Evolutionary conservation across 2,329 filamentous ascomycete species (phyloP).

Genomic region (Akanthomyces muscarius): DNA sequence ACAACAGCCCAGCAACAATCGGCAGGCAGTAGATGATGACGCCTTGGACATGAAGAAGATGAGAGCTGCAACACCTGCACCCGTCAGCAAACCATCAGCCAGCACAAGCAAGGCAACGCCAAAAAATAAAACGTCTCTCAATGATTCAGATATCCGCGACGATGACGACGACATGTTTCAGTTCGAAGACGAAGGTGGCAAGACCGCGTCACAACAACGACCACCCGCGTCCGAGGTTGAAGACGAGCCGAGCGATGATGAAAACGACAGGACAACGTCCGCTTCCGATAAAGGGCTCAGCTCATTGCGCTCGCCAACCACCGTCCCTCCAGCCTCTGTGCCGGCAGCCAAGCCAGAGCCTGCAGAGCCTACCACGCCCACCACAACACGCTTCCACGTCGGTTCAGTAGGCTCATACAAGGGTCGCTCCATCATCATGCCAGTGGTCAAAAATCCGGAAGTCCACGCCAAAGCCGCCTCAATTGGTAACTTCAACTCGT

Average conservation of each 20-base stretch:
- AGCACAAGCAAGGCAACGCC: slow-evolving; percentile 20
- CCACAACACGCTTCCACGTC: slow-evolving; percentile 32
- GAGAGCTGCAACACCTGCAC: slow-evolving; percentile 27
- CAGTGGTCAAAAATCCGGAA: slow-evolving; percentile 46
- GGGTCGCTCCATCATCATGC: slow-evolving; percentile 49
- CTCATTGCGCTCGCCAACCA: slow-evolving; percentile 27
- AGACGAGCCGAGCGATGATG: slow-evolving; percentile 33
- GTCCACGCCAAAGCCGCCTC: slow-evolving; percentile 46
- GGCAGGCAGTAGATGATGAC: slow-evolving; percentile 24
- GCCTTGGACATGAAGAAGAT: slow-evolving; percentile 29
- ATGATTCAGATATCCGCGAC: slow-evolving; percentile 23
- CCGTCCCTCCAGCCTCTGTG: slow-evolving; percentile 44
- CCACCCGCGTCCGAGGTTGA: not conserved
- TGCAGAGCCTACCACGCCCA: slow-evolving; percentile 29
- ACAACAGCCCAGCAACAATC: slow-evolving; percentile 20
- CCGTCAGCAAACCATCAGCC: slow-evolving; percentile 19
- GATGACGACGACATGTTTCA: slow-evolving; percentile 44
- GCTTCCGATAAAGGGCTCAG: slow-evolving; percentile 10
- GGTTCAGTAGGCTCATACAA: slow-evolving; percentile 52
- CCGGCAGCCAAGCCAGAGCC: slow-evolving; percentile 32
- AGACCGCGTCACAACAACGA: slow-evolving; percentile 27
- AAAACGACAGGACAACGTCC: slow-evolving; percentile 22
- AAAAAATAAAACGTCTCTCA: slow-evolving; percentile 20
- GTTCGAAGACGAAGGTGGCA: slow-evolving; percentile 39
- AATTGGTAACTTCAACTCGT: slow-evolving; percentile 46